Percentiles rank a stretch among this genome's conserved stretches.
These are phyloP conservation scores for Pseudogymnoascus sp. DNA, from an alignment of 2,329 filamentous ascomycete species.

Conservation along the genomic window DNA sequence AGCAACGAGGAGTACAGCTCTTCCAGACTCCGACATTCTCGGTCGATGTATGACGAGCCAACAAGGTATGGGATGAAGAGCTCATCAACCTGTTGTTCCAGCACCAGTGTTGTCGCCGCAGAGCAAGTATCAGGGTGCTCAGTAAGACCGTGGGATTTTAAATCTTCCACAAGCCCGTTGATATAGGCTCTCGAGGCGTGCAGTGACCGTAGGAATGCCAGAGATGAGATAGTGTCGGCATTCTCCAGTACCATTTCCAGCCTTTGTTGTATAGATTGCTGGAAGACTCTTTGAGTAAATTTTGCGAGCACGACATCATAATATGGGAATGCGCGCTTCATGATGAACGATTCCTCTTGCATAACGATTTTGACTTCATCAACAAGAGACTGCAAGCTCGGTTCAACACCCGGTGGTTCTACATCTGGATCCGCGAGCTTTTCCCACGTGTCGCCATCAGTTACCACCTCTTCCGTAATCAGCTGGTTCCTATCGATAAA, in stretches of 20 bases:
- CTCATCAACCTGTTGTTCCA: conserved; percentile 69
- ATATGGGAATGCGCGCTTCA: conserved; percentile 91
- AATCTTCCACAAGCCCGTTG: conserved; percentile 75
- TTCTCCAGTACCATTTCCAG: conserved; percentile 95
- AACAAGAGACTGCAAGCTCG: conserved; percentile 80
- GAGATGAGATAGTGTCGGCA: conserved; percentile 79
- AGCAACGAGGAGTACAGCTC: conserved; percentile 83
- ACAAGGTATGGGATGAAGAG: conserved; percentile 65
- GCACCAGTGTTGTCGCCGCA: conserved; percentile 69
- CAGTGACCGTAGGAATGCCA: conserved; percentile 83
- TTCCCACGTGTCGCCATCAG: conserved; percentile 66
- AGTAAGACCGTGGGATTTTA: conserved; percentile 89
- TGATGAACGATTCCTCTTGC: conserved; percentile 94
- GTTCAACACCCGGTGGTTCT: conserved; percentile 84
- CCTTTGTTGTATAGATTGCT: conserved; percentile 94
- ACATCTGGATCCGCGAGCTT: conserved; percentile 88
- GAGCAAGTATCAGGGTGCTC: conserved; percentile 91
- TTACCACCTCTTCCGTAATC: conserved; percentile 58
- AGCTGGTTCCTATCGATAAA: conserved; percentile 95
- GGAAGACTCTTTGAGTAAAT: conserved; percentile 92
- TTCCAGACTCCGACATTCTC: conserved; percentile 62
- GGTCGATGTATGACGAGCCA: conserved; percentile 62
- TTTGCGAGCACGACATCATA: conserved; percentile 89
- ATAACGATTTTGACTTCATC: conserved; percentile 94
- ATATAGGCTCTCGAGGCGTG: conserved; percentile 91